Percentiles rank a stretch among this genome's conserved stretches.
phyloP scores from a whole-genome alignment of 1,139 yeast genomes.

The Wickerhamomyces sp. region DNA sequence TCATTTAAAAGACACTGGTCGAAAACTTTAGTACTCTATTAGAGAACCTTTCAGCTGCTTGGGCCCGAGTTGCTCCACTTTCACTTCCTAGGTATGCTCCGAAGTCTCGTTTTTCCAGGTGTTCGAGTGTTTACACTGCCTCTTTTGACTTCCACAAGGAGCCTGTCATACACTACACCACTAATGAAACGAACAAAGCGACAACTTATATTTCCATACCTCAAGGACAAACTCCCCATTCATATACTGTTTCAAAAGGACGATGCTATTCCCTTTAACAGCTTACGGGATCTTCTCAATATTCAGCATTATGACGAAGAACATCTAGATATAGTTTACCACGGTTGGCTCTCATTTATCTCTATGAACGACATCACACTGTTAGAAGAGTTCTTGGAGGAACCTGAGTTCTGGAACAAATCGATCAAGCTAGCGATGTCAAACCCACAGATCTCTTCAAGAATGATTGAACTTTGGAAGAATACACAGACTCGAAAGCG shows the following conservation, averaged over 20 bases:
- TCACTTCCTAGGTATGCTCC: no score
- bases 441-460: slow-evolving; percentile 11
- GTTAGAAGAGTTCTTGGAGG: background rate
- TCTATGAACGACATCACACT: slow-evolving; percentile 10
- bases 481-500: slow-evolving; percentile 1
- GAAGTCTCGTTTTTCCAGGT: no score
- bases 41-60: no score
- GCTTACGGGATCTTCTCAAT: slow-evolving; percentile 13
- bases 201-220: slow-evolving; percentile 9
- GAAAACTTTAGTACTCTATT: no score
- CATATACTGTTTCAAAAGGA: slow-evolving; percentile 9
- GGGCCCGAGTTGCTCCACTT: no score
- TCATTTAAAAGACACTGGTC: no score
- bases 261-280: slow-evolving; percentile 14
- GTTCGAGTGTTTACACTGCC: no score
- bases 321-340: slow-evolving; percentile 8
- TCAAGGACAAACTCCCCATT: slow-evolving; percentile 13
- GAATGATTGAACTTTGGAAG: slow-evolving; percentile 8
- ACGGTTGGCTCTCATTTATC: slow-evolving; percentile 14
- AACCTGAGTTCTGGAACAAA: slow-evolving; percentile 7
- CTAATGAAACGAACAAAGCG: no score
- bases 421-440: slow-evolving; percentile 12
- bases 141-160: no score
- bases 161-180: no score
- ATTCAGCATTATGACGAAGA: slow-evolving; percentile 5